phyloP scores from a whole-genome alignment of 1,139 yeast genomes.

The Blastobotrys proliferans region DNA sequence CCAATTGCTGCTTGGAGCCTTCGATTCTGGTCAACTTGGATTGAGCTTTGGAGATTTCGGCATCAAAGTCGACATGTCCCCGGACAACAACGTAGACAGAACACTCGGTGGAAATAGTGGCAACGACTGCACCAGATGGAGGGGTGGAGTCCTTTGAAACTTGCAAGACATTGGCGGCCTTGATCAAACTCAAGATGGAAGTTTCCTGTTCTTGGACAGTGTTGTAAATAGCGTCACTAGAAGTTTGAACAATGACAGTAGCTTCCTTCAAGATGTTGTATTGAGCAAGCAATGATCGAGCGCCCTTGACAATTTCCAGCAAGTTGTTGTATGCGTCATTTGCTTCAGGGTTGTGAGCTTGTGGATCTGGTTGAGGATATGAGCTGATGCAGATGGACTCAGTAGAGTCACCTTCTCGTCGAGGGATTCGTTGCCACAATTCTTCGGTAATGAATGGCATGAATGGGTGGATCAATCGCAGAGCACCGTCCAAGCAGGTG shows the following conservation, averaged over 20 bases:
- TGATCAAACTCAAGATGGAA: constrained; percentile 83
- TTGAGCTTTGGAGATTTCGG: constrained; percentile 78
- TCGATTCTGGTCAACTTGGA: constrained; percentile 63
- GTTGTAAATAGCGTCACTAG: constrained; percentile 44
- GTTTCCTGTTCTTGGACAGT: constrained; percentile 69
- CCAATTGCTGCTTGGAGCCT: constrained; percentile 47
- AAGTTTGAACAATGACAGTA: constrained; percentile 72
- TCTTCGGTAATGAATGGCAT: constrained; percentile 98
- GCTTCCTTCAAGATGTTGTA: constrained; percentile 86
- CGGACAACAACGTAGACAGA: constrained; percentile 87
- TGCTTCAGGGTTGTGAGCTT: constrained; percentile 61
- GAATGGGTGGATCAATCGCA: constrained; percentile 91
- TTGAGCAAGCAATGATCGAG: constrained; percentile 88
- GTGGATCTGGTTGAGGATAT: constrained; percentile 64
- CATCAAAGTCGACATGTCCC: constrained; percentile 91
- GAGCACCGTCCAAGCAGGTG: constrained; percentile 88
- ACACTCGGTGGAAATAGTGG: constrained; percentile 73
- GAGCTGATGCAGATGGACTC: constrained; percentile 73
- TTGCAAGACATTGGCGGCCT: constrained; percentile 74
- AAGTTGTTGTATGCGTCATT: constrained; percentile 75
- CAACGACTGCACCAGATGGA: constrained; percentile 88
- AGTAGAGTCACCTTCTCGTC: constrained; percentile 67
- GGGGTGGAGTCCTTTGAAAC: constrained; percentile 50
- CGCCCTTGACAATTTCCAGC: constrained; percentile 81
- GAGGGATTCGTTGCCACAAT: constrained; percentile 98